Evolutionary conservation across 169 alveolate species (phyloP).

Genomic region (Perkinsus marinus): DNA sequence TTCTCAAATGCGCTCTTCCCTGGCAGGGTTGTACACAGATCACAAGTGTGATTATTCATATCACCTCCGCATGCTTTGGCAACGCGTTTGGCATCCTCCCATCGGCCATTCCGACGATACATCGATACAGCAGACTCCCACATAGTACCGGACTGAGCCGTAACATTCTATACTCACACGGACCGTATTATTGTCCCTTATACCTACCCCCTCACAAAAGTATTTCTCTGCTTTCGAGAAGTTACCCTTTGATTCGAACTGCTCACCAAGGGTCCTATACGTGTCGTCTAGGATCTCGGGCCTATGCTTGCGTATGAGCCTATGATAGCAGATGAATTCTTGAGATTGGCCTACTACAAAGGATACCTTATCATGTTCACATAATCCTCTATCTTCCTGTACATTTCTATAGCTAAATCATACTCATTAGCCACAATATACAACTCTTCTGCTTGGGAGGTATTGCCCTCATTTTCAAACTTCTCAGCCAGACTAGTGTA

Average conservation of each 20-base stretch:
- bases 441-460: slow-evolving; percentile 68
- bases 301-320: slow-evolving; percentile 61
- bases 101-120: slow-evolving; percentile 64
- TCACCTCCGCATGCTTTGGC: slow-evolving; percentile 72
- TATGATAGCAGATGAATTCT: background rate
- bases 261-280: slow-evolving; percentile 67
- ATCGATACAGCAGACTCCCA: slow-evolving; percentile 79
- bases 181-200: background rate
- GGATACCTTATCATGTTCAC: background rate
- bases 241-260: slow-evolving; percentile 64
- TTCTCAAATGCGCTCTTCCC: slow-evolving; percentile 63
- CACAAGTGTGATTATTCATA: background rate
- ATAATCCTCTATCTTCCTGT: slow-evolving; percentile 52
- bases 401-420: slow-evolving; percentile 72
- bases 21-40: background rate
- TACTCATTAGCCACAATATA: slow-evolving; percentile 63
- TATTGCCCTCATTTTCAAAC: slow-evolving; percentile 55
- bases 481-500: slow-evolving; percentile 62
- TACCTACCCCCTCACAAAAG: slow-evolving; percentile 37
- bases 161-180: background rate
- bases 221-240: slow-evolving; percentile 69
- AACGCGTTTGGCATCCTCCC: slow-evolving; percentile 80
- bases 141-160: slow-evolving; percentile 40
- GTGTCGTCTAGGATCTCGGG: slow-evolving; percentile 66
- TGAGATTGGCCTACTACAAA: background rate